Evolutionary conservation across 2,329 filamentous ascomycete species (phyloP).

Genomic region (Xylaria sp.): DNA sequence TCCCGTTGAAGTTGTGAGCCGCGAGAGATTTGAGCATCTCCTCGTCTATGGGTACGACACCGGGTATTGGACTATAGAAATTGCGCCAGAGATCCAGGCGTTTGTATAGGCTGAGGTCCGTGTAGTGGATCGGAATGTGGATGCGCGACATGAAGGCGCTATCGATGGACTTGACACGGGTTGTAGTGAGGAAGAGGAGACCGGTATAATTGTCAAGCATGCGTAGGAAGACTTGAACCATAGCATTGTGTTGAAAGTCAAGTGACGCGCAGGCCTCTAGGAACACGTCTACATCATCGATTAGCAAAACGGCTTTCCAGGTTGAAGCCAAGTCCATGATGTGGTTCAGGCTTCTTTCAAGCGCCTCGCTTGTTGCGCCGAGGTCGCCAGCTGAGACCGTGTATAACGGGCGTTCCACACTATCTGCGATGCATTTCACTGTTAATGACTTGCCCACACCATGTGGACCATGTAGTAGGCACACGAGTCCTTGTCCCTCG

Average conservation of each 20-base stretch:
- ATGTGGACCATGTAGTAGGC: constrained; percentile 57
- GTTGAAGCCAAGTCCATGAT: constrained; percentile 55
- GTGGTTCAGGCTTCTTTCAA: constrained; percentile 38
- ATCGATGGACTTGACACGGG: constrained; percentile 40
- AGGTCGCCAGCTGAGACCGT: constrained; percentile 49
- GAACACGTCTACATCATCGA: constrained; percentile 50
- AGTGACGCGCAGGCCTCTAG: constrained; percentile 49
- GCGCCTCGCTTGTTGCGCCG: constrained; percentile 40
- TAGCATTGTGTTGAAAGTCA: constrained; percentile 38
- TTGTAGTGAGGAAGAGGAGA: constrained; percentile 42
- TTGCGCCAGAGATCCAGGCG: constrained; percentile 44
- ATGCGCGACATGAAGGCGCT: constrained; percentile 41
- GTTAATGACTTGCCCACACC: constrained; percentile 57
- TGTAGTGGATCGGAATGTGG: constrained; percentile 42
- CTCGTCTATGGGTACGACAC: constrained; percentile 35
- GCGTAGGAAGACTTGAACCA: constrained; percentile 43
- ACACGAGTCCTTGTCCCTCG: constrained; percentile 53
- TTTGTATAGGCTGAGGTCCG: constrained; percentile 32
- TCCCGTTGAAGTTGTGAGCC: constrained; percentile 45
- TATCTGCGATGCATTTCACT: constrained; percentile 53
- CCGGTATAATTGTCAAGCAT: constrained; percentile 41
- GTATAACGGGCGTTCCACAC: constrained; percentile 49
- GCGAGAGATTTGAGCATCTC: constrained; percentile 36
- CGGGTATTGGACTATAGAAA: neutral
- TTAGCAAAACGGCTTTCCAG: constrained; percentile 52